phyloP scores from a whole-genome alignment of 176 grass and related monocot genomes.

The Carex parvula region DNA sequence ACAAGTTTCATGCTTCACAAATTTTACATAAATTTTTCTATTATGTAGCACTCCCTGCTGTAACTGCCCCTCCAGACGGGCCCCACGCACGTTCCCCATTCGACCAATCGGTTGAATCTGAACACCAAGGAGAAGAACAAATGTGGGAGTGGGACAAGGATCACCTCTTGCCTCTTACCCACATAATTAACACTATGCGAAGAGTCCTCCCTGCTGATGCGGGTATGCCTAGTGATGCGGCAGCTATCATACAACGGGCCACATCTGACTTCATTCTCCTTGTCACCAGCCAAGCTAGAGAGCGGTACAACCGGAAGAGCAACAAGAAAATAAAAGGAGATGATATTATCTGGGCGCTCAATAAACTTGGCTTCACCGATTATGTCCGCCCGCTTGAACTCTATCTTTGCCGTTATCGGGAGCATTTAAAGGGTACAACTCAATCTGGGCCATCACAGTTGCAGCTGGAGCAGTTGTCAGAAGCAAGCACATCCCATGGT shows the following conservation, averaged over 20 bases:
- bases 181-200: conserved; percentile 78
- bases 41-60: neutral
- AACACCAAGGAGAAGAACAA: neutral
- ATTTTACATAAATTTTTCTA: neutral
- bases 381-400: neutral
- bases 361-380: conserved; percentile 70
- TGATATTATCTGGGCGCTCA: conserved; percentile 84
- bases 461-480: too few species aligned
- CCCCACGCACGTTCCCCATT: neutral
- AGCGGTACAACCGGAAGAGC: conserved; percentile 68
- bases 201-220: conserved; percentile 62
- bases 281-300: conserved; percentile 83
- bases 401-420: too few species aligned
- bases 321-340: conserved; percentile 80
- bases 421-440: too few species aligned
- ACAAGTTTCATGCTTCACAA: too few species aligned
- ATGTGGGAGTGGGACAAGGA: conserved; percentile 85
- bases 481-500: too few species aligned
- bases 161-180: conserved; percentile 71
- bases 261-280: conserved; percentile 89
- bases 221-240: conserved; percentile 67
- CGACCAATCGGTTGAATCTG: neutral
- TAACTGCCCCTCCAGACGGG: neutral
- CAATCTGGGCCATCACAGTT: too few species aligned
- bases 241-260: conserved; percentile 72